Conservation (phyloP, 148 eudicot species). For the Rheum nobile region DNA sequence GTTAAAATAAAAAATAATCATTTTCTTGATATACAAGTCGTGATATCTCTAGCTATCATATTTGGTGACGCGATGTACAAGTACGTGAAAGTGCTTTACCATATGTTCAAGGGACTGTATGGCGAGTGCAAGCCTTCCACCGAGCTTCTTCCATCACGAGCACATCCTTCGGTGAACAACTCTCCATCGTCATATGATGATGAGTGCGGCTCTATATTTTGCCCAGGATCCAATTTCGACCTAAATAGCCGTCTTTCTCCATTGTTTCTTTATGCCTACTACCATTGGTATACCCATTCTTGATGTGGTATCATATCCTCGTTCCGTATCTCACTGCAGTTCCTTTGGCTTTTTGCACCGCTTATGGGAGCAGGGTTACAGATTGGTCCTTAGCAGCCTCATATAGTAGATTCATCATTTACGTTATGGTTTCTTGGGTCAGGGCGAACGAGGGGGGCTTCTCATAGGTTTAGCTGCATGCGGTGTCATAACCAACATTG, state of each 20-base stretch:
- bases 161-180: not conserved
- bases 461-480: slow-evolving; percentile 71
- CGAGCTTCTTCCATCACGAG: not conserved
- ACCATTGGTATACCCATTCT: not conserved
- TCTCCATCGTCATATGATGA: not conserved
- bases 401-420: slow-evolving; percentile 71
- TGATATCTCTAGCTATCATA: not conserved
- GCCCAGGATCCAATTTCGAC: not conserved
- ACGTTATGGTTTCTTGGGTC: slow-evolving; percentile 67
- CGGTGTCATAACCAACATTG: slow-evolving; percentile 77
- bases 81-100: not conserved
- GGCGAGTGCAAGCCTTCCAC: not conserved
- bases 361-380: too few species aligned
- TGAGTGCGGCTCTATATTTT: not conserved
- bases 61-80: not conserved
- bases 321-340: slow-evolving; percentile 27
- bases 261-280: not conserved
- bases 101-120: not conserved
- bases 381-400: too few species aligned
- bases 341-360: too few species aligned
- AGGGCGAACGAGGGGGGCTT: slow-evolving; percentile 51
- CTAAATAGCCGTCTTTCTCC: not conserved
- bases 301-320: not conserved
- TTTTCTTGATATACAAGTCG: not conserved
- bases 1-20: too few species aligned